Conservation (phyloP, 2,329 filamentous ascomycete species). For the Diaporthe eres region DNA sequence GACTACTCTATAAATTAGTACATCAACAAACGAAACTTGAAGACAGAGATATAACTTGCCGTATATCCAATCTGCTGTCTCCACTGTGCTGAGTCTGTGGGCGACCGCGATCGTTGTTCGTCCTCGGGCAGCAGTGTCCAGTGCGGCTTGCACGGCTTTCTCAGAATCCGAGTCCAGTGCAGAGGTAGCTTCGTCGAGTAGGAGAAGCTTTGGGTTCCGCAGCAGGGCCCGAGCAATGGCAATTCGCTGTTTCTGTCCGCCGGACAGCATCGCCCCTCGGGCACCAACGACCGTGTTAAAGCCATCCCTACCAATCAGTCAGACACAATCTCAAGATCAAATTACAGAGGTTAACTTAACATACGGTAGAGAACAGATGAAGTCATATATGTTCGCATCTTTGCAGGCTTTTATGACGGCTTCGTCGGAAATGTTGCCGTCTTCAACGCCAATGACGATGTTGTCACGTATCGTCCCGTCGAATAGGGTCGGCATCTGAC, state of each 20-base stretch:
- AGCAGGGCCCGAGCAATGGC: slow-evolving; percentile 93
- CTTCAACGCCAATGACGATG: slow-evolving; percentile 82
- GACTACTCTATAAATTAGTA: neutral
- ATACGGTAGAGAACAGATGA: slow-evolving; percentile 82
- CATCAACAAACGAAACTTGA: neutral
- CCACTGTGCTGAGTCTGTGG: slow-evolving; percentile 91
- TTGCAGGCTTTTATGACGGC: slow-evolving; percentile 83
- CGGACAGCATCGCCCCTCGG: slow-evolving; percentile 87
- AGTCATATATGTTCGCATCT: slow-evolving; percentile 94
- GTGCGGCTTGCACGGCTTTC: slow-evolving; percentile 83
- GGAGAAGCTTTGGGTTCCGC: slow-evolving; percentile 87
- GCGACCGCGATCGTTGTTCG: slow-evolving; percentile 95
- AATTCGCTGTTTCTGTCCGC: slow-evolving; percentile 95
- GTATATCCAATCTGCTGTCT: slow-evolving; percentile 94
- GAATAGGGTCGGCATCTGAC: slow-evolving; percentile 94
- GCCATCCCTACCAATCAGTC: slow-evolving; percentile 66
- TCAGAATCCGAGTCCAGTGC: slow-evolving; percentile 84
- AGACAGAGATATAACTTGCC: slow-evolving; percentile 51
- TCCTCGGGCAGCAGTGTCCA: slow-evolving; percentile 86
- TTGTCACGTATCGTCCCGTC: slow-evolving; percentile 94
- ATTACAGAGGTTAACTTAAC: neutral
- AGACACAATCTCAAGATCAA: neutral
- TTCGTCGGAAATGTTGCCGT: slow-evolving; percentile 75
- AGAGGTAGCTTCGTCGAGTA: slow-evolving; percentile 85
- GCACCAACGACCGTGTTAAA: slow-evolving; percentile 88